phyloP scores from a whole-genome alignment of 805 yeast species.

The Ogataea pini region DNA sequence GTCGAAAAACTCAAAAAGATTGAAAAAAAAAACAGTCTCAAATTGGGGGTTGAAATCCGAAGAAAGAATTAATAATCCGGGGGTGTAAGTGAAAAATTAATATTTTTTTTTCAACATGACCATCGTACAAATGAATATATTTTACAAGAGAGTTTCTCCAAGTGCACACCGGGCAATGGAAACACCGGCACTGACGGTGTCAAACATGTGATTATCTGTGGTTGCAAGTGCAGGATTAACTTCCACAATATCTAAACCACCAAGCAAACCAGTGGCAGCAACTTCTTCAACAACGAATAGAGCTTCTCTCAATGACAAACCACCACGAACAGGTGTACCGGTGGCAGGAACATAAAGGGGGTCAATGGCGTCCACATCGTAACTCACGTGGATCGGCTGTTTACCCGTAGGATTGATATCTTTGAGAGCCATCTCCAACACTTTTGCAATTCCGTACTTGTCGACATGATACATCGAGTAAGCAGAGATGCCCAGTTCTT shows the following conservation, averaged over 20 bases:
- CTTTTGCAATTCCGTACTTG: slow-evolving; percentile 87
- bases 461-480: slow-evolving; percentile 96
- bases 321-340: slow-evolving; percentile 97
- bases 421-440: slow-evolving; percentile 86
- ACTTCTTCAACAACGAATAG: slow-evolving; percentile 88
- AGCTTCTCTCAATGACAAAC: slow-evolving; percentile 91
- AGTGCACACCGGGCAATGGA: slow-evolving; percentile 91
- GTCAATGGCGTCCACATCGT: slow-evolving; percentile 96
- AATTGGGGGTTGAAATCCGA: not conserved
- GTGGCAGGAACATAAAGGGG: slow-evolving; percentile 95
- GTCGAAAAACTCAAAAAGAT: not conserved
- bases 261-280: slow-evolving; percentile 85
- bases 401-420: slow-evolving; percentile 70
- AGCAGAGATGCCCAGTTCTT: slow-evolving; percentile 73
- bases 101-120: not conserved
- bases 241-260: slow-evolving; percentile 90
- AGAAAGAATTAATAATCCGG: not conserved
- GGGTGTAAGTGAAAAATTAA: slow-evolving; percentile 1
- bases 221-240: slow-evolving; percentile 87
- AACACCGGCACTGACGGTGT: slow-evolving; percentile 87
- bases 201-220: slow-evolving; percentile 71
- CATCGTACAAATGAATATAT: not conserved
- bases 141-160: slow-evolving; percentile 80
- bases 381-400: slow-evolving; percentile 81
- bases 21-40: not conserved